Conservation (phyloP, 2,329 filamentous ascomycete genomes). For the Helminthosporium solani region DNA sequence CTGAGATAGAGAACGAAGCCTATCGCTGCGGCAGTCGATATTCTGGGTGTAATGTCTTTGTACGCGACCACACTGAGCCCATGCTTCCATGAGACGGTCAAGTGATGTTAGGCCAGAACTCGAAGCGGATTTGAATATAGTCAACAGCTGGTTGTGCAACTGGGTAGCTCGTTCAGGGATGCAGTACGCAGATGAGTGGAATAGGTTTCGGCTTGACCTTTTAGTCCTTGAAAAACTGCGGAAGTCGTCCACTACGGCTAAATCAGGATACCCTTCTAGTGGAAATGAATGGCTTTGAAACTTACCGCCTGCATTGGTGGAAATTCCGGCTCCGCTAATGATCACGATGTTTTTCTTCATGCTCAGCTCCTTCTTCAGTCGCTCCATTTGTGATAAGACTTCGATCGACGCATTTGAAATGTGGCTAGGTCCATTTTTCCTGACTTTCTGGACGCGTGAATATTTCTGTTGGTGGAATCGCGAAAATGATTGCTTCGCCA, state of each 20-base stretch:
- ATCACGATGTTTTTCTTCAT: slow-evolving; percentile 6
- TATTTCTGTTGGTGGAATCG: background rate
- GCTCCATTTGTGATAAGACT: slow-evolving; percentile 4
- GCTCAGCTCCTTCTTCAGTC: slow-evolving; percentile 5
- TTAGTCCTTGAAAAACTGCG: slow-evolving; percentile 7
- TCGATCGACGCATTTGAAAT: slow-evolving; percentile 5
- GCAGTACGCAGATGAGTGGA: slow-evolving; percentile 3
- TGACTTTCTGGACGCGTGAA: slow-evolving; percentile 6
- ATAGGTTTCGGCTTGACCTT: slow-evolving; percentile 6
- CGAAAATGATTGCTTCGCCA: slow-evolving; percentile 2
- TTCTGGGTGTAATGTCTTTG: slow-evolving; percentile 6
- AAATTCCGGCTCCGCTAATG: slow-evolving; percentile 4
- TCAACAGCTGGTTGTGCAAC: slow-evolving; percentile 5
- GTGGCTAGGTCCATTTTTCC: slow-evolving; percentile 5
- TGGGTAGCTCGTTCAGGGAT: slow-evolving; percentile 5
- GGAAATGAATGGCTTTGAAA: slow-evolving; percentile 5
- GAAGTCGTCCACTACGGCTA: slow-evolving; percentile 5
- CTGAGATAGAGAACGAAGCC: slow-evolving; percentile 5
- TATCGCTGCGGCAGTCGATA: slow-evolving; percentile 3
- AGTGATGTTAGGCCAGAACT: slow-evolving; percentile 3
- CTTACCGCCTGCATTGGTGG: slow-evolving; percentile 5
- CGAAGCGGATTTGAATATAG: slow-evolving; percentile 8
- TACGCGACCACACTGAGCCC: slow-evolving; percentile 3
- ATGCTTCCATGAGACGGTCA: slow-evolving; percentile 5
- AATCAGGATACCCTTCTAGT: slow-evolving; percentile 8